These are phyloP conservation scores for Geoglossum cookeanum DNA, from an alignment of 2,329 filamentous ascomycete species.

Conservation along the genomic window DNA sequence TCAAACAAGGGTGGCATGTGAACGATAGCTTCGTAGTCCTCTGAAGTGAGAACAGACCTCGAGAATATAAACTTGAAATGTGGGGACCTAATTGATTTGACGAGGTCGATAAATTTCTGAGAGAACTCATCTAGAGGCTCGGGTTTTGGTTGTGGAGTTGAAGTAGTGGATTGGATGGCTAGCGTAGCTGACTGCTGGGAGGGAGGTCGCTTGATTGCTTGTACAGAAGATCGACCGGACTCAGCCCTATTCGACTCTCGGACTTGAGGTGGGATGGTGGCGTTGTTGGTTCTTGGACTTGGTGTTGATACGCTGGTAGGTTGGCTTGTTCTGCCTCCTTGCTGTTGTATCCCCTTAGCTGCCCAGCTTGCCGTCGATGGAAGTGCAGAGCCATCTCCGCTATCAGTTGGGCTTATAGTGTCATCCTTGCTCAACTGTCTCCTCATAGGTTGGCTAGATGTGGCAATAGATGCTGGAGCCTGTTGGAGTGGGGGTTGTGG, in stretches of 20 bases:
- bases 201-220: neutral
- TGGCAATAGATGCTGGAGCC: slow-evolving; percentile 30
- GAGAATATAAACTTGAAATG: slow-evolving; percentile 37
- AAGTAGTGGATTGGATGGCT: neutral
- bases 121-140: slow-evolving; percentile 1
- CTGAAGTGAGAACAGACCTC: slow-evolving; percentile 23
- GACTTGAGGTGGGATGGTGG: slow-evolving; percentile 13
- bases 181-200: neutral
- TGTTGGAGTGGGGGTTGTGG: slow-evolving; percentile 26
- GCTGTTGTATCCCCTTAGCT: slow-evolving; percentile 43
- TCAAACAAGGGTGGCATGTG: slow-evolving; percentile 67
- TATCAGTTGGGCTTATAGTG: slow-evolving; percentile 34
- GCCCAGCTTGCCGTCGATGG: slow-evolving; percentile 93
- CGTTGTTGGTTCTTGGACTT: slow-evolving; percentile 47
- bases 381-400: slow-evolving; percentile 70
- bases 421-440: slow-evolving; percentile 63
- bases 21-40: slow-evolving; percentile 32
- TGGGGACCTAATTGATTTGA: slow-evolving; percentile 28
- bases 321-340: slow-evolving; percentile 54
- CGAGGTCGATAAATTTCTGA: slow-evolving; percentile 19
- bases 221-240: neutral
- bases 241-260: neutral
- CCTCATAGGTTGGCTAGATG: slow-evolving; percentile 41
- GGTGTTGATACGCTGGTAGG: slow-evolving; percentile 65
- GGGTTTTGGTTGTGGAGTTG: slow-evolving; percentile 1